Conservation (phyloP, 169 alveolate genomes). For the Besnoitia besnoiti region DNA sequence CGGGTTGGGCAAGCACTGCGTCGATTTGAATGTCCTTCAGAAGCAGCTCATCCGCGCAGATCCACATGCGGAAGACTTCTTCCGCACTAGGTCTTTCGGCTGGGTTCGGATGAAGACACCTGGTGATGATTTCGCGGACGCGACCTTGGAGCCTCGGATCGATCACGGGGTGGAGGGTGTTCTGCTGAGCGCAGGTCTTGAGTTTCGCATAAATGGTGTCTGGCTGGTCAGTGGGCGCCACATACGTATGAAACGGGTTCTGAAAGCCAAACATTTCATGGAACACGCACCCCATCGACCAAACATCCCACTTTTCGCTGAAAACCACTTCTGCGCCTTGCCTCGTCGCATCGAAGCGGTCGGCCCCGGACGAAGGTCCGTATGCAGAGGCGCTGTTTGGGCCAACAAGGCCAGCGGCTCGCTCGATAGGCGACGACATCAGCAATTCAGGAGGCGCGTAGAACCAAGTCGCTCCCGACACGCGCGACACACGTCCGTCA, state of each 20-base stretch:
- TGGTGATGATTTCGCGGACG: constrained; percentile 78
- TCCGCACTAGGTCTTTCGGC: constrained; percentile 82
- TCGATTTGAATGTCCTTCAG: constrained; percentile 65
- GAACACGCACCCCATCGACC: constrained; percentile 84
- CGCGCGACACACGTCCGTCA: constrained; percentile 80
- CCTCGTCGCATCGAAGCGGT: constrained; percentile 73
- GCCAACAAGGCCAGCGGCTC: constrained; percentile 2
- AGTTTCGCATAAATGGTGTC: constrained; percentile 53
- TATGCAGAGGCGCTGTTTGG: neutral
- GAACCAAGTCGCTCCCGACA: constrained; percentile 92
- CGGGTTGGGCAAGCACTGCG: too few species aligned
- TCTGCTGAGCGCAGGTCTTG: constrained; percentile 66
- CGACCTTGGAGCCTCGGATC: constrained; percentile 70
- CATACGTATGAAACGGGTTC: constrained; percentile 62
- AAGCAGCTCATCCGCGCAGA: constrained; percentile 74
- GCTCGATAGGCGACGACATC: constrained; percentile 77
- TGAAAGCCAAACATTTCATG: constrained; percentile 80
- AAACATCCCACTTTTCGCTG: constrained; percentile 81
- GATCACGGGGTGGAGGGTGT: constrained; percentile 60
- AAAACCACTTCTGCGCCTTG: constrained; percentile 73
- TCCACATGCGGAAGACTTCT: constrained; percentile 76
- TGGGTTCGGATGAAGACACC: constrained; percentile 81
- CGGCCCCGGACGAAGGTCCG: constrained; percentile 39
- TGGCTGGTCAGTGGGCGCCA: constrained; percentile 57
- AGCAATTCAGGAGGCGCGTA: constrained; percentile 91